phyloP scores from a whole-genome alignment of 306 rosid species.

The Fragaria nilgerrensis region DNA sequence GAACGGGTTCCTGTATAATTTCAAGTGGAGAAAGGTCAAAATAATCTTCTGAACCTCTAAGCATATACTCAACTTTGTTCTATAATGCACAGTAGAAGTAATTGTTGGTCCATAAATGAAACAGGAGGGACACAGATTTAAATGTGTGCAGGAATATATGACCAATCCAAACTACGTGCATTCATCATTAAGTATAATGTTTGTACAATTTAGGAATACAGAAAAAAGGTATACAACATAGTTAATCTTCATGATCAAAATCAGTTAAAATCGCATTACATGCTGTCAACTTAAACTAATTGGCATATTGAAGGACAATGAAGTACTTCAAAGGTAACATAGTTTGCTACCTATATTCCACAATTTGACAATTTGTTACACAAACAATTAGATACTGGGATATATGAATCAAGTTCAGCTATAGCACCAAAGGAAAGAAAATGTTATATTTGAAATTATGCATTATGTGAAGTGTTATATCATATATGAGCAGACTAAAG shows the following conservation, averaged over 20 bases:
- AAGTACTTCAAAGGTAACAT: not conserved
- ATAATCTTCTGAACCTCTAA: not conserved
- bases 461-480: conserved; percentile 1
- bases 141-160: not conserved
- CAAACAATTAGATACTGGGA: not conserved
- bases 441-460: not conserved
- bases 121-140: not conserved
- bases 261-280: not conserved
- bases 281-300: not conserved
- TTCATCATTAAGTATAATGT: not conserved
- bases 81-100: not conserved
- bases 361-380: not conserved
- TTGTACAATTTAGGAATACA: not conserved
- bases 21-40: conserved; percentile 13
- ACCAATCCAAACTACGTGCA: not conserved
- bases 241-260: not conserved
- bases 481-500: conserved; percentile 20
- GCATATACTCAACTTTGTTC: not conserved
- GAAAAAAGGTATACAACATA: not conserved
- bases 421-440: not conserved
- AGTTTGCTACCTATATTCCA: not conserved
- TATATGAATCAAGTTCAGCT: conserved; percentile 1
- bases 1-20: conserved; percentile 81
- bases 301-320: not conserved
- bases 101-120: not conserved